phyloP scores from a whole-genome alignment of 2,329 filamentous ascomycete species.

The Colletotrichum tabaci region DNA sequence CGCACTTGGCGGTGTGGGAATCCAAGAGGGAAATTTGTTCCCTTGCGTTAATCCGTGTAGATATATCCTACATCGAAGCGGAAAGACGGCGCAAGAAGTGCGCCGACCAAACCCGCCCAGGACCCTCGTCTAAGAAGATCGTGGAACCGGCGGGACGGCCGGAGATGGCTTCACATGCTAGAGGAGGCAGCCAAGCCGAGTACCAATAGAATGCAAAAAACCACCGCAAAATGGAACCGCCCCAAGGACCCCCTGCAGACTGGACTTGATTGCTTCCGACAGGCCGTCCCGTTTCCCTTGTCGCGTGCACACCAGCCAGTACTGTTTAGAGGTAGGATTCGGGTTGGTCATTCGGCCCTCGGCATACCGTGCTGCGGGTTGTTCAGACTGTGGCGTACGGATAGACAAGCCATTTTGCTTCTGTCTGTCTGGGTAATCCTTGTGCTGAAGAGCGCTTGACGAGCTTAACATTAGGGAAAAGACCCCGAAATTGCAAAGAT shows the following conservation, averaged over 20 bases:
- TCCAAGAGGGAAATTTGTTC: constrained; percentile 6
- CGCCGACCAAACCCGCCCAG: constrained; percentile 15
- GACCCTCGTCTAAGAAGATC: constrained; percentile 30
- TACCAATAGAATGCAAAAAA: constrained; percentile 8
- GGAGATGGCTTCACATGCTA: constrained; percentile 42
- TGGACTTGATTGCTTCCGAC: constrained; percentile 30
- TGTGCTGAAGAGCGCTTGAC: background rate
- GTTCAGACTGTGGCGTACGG: constrained; percentile 14
- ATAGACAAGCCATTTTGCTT: no score
- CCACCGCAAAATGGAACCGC: constrained; percentile 20
- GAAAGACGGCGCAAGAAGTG: constrained; percentile 2
- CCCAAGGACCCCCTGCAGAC: constrained; percentile 25
- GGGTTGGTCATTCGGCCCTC: constrained; percentile 26
- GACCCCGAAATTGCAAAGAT: background rate
- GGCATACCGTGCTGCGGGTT: constrained; percentile 29
- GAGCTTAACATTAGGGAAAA: background rate
- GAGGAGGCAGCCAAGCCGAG: constrained; percentile 24
- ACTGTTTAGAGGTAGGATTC: constrained; percentile 9
- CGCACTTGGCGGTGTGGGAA: constrained; percentile 29
- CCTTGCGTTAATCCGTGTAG: no score
- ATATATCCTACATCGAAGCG: constrained; percentile 10
- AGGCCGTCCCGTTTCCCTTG: constrained; percentile 25
- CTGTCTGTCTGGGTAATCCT: constrained; percentile 6
- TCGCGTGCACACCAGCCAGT: constrained; percentile 33
- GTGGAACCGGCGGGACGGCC: constrained; percentile 41